Base-by-base conservation (phyloP, 768 basidiomycete species). In the Tulasnella sp. region DNA sequence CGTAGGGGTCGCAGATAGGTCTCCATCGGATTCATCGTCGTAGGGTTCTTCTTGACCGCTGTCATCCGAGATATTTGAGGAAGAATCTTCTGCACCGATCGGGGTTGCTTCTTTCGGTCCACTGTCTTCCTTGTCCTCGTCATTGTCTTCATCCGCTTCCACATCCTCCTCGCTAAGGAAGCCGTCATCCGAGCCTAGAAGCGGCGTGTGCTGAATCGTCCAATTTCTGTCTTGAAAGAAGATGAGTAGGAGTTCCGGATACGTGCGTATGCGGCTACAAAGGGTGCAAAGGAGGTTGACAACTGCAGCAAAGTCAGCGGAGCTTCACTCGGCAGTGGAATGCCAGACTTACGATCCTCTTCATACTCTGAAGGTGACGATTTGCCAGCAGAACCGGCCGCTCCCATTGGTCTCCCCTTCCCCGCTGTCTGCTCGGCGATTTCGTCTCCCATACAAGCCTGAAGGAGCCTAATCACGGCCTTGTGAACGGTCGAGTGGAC, bases 201-300 rank as follows among this genome's bases (percentile, higher is more conserved):
- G 78, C 11, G 90, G 88, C 74, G 92, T 89, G 6, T 89, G 89
- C 11, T 84, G 88, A 11, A 7, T 14, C 78, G 89, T 90, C 89
- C 92, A 92, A 76, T 92, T 88, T 77, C 92, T 95, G 79, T 96
- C 94, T 77, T 95, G 94, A 79, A 98, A 96, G 83, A 98, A 98
- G 75, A 98, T 96, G 86, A 97, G 91, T 44, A 98, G 87, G 1
- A 98, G 83, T 76, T 95, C 92, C 42, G 92, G 88, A 78, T 90
- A 88, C 36, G 91, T 91, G 71, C 92, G 86, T 78, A 98, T 97
- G 62, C 94, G 87, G 77, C 91, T 94, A 84, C 95, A 96, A 39
- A 98, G 80, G 74, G 91, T 92, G 81, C 94, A 96, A 69, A 98
- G 85, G 35, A 97, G 82, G 78, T 95, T 92, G 74, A 97, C 94